Conservation (phyloP, 345 rosid genomes). For the Luvunga scandens region DNA sequence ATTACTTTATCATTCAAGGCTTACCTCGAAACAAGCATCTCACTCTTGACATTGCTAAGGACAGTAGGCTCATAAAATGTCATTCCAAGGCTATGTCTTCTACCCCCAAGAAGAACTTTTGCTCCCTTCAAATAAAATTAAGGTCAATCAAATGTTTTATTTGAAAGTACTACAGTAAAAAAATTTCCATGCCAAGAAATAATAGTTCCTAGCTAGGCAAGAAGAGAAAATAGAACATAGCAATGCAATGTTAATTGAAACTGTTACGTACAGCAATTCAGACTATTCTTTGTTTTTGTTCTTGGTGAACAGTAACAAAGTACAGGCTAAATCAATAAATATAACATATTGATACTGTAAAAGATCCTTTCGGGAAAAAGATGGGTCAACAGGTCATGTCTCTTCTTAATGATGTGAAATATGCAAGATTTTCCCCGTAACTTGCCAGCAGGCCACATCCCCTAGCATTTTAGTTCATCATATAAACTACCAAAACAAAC, state of each 20-base stretch:
- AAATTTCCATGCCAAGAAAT: neutral
- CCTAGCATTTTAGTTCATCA: neutral
- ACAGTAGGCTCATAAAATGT: constrained; percentile 94
- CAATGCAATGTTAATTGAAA: neutral
- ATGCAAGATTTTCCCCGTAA: neutral
- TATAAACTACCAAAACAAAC: neutral
- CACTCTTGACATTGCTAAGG: constrained; percentile 55
- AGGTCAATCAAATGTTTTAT: constrained; percentile 7
- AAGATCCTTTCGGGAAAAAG: neutral
- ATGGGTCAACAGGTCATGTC: neutral
- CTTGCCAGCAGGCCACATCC: neutral
- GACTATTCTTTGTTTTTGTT: neutral
- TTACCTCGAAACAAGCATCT: constrained; percentile 82
- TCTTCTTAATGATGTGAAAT: neutral
- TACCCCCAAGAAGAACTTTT: constrained; percentile 84
- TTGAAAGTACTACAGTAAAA: neutral
- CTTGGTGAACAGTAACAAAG: neutral
- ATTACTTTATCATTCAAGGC: constrained; percentile 3
- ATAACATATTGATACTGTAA: neutral
- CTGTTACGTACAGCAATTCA: neutral
- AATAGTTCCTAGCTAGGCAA: neutral
- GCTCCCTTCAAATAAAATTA: constrained; percentile 65
- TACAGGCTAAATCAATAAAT: neutral
- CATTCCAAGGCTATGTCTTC: constrained; percentile 88
- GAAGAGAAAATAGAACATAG: neutral